phyloP scores from a whole-genome alignment of 805 yeast genomes.

The Teunomyces gatunensis region DNA sequence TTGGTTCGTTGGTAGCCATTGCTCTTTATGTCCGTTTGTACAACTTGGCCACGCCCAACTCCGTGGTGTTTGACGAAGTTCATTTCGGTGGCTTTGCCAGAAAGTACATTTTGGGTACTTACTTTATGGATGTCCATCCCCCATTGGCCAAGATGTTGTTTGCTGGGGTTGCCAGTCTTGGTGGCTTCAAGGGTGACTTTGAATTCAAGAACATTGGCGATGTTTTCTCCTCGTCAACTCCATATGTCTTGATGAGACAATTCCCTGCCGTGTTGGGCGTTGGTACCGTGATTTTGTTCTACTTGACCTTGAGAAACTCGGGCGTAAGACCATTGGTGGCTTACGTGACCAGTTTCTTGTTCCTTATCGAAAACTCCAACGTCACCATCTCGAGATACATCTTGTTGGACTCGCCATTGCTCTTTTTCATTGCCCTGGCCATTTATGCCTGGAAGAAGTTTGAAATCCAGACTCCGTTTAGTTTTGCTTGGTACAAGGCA shows the following conservation, averaged over 20 bases:
- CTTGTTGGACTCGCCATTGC: conserved; percentile 69
- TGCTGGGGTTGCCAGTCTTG: conserved; percentile 65
- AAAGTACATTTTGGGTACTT: conserved; percentile 64
- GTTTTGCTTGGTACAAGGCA: conserved; percentile 56
- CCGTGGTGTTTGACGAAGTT: conserved; percentile 90
- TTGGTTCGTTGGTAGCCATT: conserved; percentile 43
- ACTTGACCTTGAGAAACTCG: conserved; percentile 66
- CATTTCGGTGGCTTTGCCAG: conserved; percentile 97
- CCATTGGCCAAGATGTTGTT: conserved; percentile 75
- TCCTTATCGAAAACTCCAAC: conserved; percentile 64
- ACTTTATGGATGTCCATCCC: conserved; percentile 76
- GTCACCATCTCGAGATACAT: conserved; percentile 75
- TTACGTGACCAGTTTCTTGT: conserved; percentile 51
- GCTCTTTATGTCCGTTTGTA: conserved; percentile 61
- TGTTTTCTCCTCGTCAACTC: conserved; percentile 54
- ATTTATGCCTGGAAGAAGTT: conserved; percentile 63
- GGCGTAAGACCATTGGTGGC: conserved; percentile 69
- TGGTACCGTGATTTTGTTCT: conserved; percentile 61
- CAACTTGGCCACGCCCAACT: conserved; percentile 62
- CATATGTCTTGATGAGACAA: conserved; percentile 67
- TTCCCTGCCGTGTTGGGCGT: conserved; percentile 69
- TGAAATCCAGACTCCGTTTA: conserved; percentile 62
- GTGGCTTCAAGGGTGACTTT: conserved; percentile 73
- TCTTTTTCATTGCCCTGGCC: conserved; percentile 74
- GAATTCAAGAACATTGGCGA: conserved; percentile 66